Evolutionary conservation across 257 asterid species (phyloP), one percentile per base, ranked within the genome.

Genomic region (Primulina eburnea): DNA sequence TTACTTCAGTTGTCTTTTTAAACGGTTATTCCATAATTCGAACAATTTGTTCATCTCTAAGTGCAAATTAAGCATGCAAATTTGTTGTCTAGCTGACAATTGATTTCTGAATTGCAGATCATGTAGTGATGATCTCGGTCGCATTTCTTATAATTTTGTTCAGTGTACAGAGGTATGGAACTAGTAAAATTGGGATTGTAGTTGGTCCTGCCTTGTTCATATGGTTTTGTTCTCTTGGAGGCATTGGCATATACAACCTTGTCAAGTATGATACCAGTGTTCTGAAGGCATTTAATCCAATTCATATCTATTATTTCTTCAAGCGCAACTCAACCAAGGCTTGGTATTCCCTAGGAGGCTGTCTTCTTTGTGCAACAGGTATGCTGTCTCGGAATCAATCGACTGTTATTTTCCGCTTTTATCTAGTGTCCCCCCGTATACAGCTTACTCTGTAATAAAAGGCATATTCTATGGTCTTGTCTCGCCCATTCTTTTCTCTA

Each of bases 291-390:
- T 92, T 94, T 77, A 88, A 89, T 81, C 99, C 99, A 18, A 75
- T 94, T 77, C 89, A 94, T 76, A 92, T 94, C 73, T 91, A 88
- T 82, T 81, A 85, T 75, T 92, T 73, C 86, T 94, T 94, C 93
- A 79, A 80, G 65, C 89, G 87, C 66, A 85, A 89, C 79, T 82
- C 97, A 70, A 78, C 83, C 63, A 91, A 88, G 81, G 99, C 96
- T 64, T 94, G 99, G 99, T 85, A 83, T 68, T 83, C 99, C 77
- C 88, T 94, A 18, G 99, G 99, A 72, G 99, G 99, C 64, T 89
- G 97, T 79, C 83, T 94, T 78, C 90, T 94, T 62, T 89, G 99
- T 74, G 92, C 87, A 60, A 94, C 99, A 85, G 99, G 99, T 94
- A 87, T 47, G 60, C 37, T 32, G 40, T 38, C 57, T 6, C 62